phyloP scores from a whole-genome alignment of 306 rosid species.

The Vachellia pachyceras region DNA sequence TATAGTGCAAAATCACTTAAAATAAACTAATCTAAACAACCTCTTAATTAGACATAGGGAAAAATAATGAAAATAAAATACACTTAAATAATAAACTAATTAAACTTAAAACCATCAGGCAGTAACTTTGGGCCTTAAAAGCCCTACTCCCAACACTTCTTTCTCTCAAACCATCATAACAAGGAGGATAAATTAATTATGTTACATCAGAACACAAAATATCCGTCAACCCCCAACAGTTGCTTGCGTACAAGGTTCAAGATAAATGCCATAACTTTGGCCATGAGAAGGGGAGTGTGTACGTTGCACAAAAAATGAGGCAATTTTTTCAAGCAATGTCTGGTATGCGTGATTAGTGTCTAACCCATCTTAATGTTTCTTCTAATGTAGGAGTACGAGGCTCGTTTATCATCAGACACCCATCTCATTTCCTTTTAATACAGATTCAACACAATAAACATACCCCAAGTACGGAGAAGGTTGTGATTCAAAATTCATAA shows the following conservation, averaged over 20 bases:
- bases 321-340: neutral
- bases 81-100: too few relatives aligned
- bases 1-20: too few relatives aligned
- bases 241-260: constrained; percentile 3
- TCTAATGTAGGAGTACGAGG: neutral
- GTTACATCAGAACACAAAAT: constrained; percentile 1
- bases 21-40: too few relatives aligned
- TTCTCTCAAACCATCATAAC: neutral
- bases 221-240: neutral
- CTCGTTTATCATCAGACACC: neutral
- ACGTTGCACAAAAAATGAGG: neutral
- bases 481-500: constrained; percentile 12
- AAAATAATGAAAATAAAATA: too few relatives aligned
- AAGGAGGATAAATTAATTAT: constrained; percentile 1
- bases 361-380: neutral
- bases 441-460: neutral
- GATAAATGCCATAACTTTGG: neutral
- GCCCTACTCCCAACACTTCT: neutral
- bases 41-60: too few relatives aligned
- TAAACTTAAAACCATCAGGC: too few relatives aligned
- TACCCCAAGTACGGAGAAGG: neutral
- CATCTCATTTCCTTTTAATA: neutral
- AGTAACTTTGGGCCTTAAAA: too few relatives aligned
- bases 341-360: neutral
- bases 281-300: neutral